Conservation (phyloP, 2,329 filamentous ascomycete species). For the Neoarthrinium moseri region DNA sequence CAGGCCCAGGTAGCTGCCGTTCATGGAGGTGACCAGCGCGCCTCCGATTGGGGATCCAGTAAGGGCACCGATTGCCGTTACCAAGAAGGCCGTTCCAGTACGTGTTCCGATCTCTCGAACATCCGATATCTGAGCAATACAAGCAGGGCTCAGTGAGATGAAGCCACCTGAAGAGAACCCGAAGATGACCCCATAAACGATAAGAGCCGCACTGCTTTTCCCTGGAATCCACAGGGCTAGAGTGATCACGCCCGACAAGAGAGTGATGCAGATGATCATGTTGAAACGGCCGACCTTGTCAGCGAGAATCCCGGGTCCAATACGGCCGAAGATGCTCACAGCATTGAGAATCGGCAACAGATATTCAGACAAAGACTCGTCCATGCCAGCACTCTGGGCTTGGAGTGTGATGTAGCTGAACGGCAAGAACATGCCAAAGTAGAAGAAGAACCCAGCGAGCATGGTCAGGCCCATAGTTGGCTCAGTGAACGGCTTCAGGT, state of each 20-base stretch:
- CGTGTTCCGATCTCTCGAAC: conserved; percentile 68
- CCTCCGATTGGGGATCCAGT: conserved; percentile 68
- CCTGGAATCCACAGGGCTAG: conserved; percentile 42
- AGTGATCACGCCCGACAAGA: conserved; percentile 36
- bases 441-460: conserved; percentile 51
- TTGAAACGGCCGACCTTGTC: conserved; percentile 39
- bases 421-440: conserved; percentile 57
- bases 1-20: conserved; percentile 56
- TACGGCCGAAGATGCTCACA: conserved; percentile 50
- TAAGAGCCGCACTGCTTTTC: conserved; percentile 48
- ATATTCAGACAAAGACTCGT: conserved; percentile 40
- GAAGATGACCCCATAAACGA: conserved; percentile 61
- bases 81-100: conserved; percentile 62
- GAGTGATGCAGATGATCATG: conserved; percentile 43
- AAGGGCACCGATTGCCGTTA: conserved; percentile 63
- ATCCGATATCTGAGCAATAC: conserved; percentile 70
- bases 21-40: conserved; percentile 50
- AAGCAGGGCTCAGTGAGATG: conserved; percentile 58
- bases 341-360: conserved; percentile 58
- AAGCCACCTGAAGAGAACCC: conserved; percentile 66
- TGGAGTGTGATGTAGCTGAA: conserved; percentile 53
- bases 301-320: conserved; percentile 47
- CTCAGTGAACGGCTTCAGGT: conserved; percentile 45
- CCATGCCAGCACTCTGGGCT: conserved; percentile 42
- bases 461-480: conserved; percentile 41